phyloP scores from a whole-genome alignment of 1,284 basidiomycete species.

The Sanghuangporus sanghuang region DNA sequence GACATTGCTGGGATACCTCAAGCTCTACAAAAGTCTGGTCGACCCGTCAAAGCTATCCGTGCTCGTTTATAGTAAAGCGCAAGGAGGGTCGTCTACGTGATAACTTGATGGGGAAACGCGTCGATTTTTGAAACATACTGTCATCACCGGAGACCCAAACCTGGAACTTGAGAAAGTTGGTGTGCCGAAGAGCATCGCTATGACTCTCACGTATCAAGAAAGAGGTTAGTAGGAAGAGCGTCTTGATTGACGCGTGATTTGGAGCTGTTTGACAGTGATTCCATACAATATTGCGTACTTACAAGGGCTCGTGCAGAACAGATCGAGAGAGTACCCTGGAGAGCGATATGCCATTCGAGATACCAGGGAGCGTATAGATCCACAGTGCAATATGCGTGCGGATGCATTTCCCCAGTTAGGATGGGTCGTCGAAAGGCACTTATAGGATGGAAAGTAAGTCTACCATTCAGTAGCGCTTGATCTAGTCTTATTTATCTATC shows the following conservation, averaged over 20 bases:
- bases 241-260: neutral
- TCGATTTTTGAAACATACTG: slow-evolving; percentile 98
- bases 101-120: slow-evolving; percentile 99
- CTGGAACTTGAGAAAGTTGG: slow-evolving; percentile 96
- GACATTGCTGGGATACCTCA: slow-evolving; percentile 98
- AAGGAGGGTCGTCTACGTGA: slow-evolving; percentile 98
- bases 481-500: slow-evolving; percentile 7
- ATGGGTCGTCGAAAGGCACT: slow-evolving; percentile 97
- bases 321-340: slow-evolving; percentile 93
- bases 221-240: slow-evolving; percentile 54
- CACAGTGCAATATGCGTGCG: slow-evolving; percentile 95
- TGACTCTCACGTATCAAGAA: slow-evolving; percentile 97
- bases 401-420: slow-evolving; percentile 93
- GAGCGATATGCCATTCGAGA: slow-evolving; percentile 97
- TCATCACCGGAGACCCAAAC: slow-evolving; percentile 99
- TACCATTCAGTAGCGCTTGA: neutral
- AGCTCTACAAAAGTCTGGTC: slow-evolving; percentile 94
- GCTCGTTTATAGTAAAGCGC: slow-evolving; percentile 85
- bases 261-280: slow-evolving; percentile 62
- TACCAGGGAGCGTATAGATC: slow-evolving; percentile 95
- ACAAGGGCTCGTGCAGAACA: slow-evolving; percentile 93
- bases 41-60: slow-evolving; percentile 97
- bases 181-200: slow-evolving; percentile 92
- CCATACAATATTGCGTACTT: slow-evolving; percentile 96
- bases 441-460: slow-evolving; percentile 95